Percentiles rank a stretch among this genome's conserved stretches.
These are phyloP conservation scores for Dryas octopetala DNA, from an alignment of 306 rosid genomes.

Conservation along the genomic window DNA sequence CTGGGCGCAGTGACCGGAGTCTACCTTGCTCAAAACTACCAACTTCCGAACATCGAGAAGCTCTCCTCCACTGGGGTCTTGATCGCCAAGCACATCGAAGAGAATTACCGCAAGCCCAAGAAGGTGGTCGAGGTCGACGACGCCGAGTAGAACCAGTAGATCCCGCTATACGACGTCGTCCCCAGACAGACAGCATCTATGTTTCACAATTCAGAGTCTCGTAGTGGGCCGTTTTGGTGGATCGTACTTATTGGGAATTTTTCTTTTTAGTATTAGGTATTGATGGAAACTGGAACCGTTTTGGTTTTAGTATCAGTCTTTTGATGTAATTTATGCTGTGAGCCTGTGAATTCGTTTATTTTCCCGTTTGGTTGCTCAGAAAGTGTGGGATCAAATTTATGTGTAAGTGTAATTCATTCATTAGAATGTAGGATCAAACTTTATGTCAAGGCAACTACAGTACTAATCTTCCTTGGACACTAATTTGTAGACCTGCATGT, in stretches of 20 bases:
- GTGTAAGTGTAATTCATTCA: not conserved
- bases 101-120: constrained; percentile 51
- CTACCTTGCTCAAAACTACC: constrained; percentile 50
- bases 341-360: not conserved
- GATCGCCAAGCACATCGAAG: constrained; percentile 42
- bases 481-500: not conserved
- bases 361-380: not conserved
- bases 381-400: not conserved
- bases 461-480: not conserved
- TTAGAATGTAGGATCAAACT: not conserved
- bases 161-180: not conserved
- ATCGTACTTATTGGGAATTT: not conserved
- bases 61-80: constrained; percentile 34
- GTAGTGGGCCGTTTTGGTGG: not conserved
- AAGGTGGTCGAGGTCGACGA: constrained; percentile 22
- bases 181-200: not conserved
- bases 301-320: too few relatives aligned
- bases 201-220: not conserved
- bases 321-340: not conserved
- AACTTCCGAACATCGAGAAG: constrained; percentile 44
- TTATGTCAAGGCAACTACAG: not conserved
- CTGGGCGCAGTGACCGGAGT: constrained; percentile 35
- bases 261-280: not conserved
- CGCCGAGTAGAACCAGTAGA: constrained; percentile 17
- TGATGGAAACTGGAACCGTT: not conserved